Evolutionary conservation across 192 early-diverging fungal genomes (phyloP).

Genomic region (Backusella tuberculispora): DNA sequence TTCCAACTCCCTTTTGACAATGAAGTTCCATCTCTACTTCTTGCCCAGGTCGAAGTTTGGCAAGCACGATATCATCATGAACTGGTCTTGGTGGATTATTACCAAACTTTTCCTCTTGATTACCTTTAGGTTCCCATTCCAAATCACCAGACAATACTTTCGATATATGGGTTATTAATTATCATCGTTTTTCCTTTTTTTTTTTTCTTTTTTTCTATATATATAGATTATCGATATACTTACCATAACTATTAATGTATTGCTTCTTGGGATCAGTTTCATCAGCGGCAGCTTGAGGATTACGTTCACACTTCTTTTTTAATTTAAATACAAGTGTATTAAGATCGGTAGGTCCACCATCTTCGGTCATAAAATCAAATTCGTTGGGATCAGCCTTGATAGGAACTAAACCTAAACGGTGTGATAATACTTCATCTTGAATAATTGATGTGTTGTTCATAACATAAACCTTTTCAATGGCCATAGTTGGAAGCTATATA

Average conservation of each 20-base stretch:
- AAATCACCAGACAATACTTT: constrained; percentile 76
- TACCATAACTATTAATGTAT: constrained; percentile 74
- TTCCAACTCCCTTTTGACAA: constrained; percentile 90
- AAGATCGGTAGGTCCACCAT: constrained; percentile 84
- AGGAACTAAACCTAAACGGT: constrained; percentile 91
- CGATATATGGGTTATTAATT: background rate
- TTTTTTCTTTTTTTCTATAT: background rate
- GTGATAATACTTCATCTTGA: constrained; percentile 92
- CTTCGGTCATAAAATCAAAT: constrained; percentile 77
- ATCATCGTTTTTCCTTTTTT: background rate
- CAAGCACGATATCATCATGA: constrained; percentile 89
- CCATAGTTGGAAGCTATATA: constrained; percentile 89
- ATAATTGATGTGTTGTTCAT: constrained; percentile 91
- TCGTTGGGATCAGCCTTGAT: constrained; percentile 81
- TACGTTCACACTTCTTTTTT: constrained; percentile 70
- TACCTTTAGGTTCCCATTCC: constrained; percentile 90
- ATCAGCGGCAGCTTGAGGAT: constrained; percentile 56
- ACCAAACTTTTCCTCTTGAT: constrained; percentile 75
- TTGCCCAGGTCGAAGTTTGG: constrained; percentile 93
- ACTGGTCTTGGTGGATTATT: constrained; percentile 76
- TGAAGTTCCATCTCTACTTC: constrained; percentile 83
- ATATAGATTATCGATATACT: background rate
- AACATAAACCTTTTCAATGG: constrained; percentile 92
- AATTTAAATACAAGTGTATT: constrained; percentile 95
- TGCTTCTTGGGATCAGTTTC: constrained; percentile 77